These are phyloP conservation scores for Wallemia mellicola DNA, from an alignment of 1,284 basidiomycete species.

Conservation along the genomic window DNA sequence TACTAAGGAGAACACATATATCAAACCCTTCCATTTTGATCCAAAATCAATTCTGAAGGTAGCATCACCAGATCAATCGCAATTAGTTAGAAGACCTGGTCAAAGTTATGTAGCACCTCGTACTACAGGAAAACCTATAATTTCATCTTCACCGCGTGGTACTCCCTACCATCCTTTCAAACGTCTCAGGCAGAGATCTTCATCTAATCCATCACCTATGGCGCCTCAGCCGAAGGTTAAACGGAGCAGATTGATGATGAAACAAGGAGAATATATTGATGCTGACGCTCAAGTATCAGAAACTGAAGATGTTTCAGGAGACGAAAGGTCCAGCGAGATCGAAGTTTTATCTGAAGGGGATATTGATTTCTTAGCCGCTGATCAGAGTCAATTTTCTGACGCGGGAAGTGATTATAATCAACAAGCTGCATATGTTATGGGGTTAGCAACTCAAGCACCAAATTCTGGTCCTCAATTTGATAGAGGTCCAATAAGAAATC, in stretches of 20 bases:
- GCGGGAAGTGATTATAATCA: slow-evolving; percentile 18
- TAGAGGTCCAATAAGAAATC: neutral
- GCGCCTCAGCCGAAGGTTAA: neutral
- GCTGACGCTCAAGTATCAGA: slow-evolving; percentile 13
- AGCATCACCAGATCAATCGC: neutral
- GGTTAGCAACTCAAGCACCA: slow-evolving; percentile 13
- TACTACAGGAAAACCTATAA: neutral
- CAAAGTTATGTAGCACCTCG: neutral
- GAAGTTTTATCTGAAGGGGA: slow-evolving; percentile 14
- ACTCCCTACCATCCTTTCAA: neutral
- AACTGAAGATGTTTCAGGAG: slow-evolving; percentile 4
- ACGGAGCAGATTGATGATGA: neutral
- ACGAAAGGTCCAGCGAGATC: slow-evolving; percentile 8
- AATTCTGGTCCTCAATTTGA: slow-evolving; percentile 11
- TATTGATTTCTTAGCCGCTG: slow-evolving; percentile 17
- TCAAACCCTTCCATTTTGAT: neutral
- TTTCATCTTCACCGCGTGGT: neutral
- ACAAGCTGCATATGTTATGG: slow-evolving; percentile 13
- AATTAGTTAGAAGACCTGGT: neutral
- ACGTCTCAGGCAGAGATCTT: neutral
- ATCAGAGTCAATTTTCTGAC: slow-evolving; percentile 19
- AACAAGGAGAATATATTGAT: slow-evolving; percentile 9
- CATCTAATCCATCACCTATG: neutral
- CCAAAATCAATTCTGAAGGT: neutral
- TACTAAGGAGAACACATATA: neutral